Conservation (phyloP, 768 basidiomycete genomes). For the Tremella yokohamensis region DNA sequence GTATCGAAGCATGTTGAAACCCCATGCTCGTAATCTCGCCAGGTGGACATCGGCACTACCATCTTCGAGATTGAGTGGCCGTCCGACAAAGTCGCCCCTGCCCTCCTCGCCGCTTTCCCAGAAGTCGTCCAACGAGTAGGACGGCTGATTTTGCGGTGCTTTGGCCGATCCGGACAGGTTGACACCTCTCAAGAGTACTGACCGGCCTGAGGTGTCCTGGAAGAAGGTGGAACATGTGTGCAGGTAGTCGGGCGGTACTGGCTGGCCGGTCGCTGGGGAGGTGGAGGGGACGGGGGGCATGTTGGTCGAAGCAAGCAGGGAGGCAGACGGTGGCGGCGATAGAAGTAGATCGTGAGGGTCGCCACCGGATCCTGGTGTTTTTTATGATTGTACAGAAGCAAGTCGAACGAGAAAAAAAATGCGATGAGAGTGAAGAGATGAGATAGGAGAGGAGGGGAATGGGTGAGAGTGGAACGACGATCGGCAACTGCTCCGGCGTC, state of each 20-base stretch:
- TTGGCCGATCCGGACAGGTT: conserved; percentile 90
- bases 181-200: conserved; percentile 80
- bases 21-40: conserved; percentile 80
- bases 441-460: no score
- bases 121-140: conserved; percentile 68
- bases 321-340: no score
- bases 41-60: conserved; percentile 60
- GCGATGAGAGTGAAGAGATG: no score
- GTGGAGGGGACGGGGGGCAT: conserved; percentile 37
- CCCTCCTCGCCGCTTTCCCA: conserved; percentile 72
- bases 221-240: conserved; percentile 47
- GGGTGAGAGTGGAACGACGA: no score
- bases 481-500: no score
- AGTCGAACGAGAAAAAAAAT: no score
- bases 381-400: no score
- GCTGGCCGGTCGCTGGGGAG: conserved; percentile 47
- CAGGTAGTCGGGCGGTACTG: conserved; percentile 45
- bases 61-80: conserved; percentile 80
- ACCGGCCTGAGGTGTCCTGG: conserved; percentile 38
- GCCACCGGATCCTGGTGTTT: no score
- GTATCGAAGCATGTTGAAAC: conserved; percentile 79
- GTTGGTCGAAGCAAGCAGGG: neutral
- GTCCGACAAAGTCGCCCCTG: conserved; percentile 66
- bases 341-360: no score
- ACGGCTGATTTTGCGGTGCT: conserved; percentile 68